These are phyloP conservation scores for Nicotiana benthamiana DNA, from an alignment of 257 asterid species.

Conservation along the genomic window DNA sequence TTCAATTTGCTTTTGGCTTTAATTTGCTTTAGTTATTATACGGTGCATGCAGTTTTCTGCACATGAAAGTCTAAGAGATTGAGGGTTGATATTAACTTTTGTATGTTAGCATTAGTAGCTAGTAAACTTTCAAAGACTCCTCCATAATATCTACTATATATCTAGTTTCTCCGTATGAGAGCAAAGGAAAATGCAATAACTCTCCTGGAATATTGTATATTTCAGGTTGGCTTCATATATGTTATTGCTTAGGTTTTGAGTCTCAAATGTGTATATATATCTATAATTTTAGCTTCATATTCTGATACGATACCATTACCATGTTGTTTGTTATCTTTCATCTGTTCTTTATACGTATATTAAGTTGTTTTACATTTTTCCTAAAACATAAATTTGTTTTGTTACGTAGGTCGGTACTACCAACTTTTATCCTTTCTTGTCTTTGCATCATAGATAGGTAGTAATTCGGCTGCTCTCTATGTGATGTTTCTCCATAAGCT, in stretches of 20 bases:
- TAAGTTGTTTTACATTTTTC: not conserved
- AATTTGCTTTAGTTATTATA: not conserved
- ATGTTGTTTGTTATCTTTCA: not conserved
- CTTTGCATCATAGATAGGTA: not conserved
- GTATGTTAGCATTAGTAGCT: not conserved
- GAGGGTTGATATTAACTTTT: not conserved
- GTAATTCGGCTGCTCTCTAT: not conserved
- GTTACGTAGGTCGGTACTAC: not conserved
- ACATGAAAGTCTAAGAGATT: not conserved
- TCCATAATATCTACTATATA: not conserved
- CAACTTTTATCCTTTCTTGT: not conserved
- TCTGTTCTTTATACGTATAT: not conserved
- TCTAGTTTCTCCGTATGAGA: not conserved
- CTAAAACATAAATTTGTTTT: not conserved
- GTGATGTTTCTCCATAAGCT: not conserved
- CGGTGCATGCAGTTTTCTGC: not conserved
- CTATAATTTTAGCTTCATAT: not conserved
- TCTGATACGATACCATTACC: not conserved
- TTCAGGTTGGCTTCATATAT: not conserved
- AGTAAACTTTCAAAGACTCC: not conserved
- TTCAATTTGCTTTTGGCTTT: not conserved
- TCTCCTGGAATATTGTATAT: not conserved
- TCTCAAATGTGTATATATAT: not conserved
- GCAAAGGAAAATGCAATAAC: not conserved
- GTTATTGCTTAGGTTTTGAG: not conserved